Base-by-base conservation (phyloP, 2,329 filamentous ascomycete genomes). In the Fusarium penzigii region DNA sequence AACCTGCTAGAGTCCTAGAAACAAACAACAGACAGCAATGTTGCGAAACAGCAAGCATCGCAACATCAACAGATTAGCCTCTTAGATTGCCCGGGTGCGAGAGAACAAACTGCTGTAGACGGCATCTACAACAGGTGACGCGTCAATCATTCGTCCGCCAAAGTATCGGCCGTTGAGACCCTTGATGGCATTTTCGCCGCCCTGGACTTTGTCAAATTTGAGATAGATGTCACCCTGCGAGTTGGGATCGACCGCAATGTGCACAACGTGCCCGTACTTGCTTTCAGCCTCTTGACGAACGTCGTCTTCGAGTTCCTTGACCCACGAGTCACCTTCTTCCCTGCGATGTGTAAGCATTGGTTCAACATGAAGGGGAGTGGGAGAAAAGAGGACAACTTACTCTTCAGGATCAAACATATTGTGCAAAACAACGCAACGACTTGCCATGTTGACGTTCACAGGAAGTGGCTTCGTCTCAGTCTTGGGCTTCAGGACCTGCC, bases 31-130 rank as follows among this genome's bases (percentile, higher is more conserved):
- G 7, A 25, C 20, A 25, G 5, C 20, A 25, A 25, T 25, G 20
- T 25, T 25, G 20, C 20, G 20, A 25, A 36, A 36, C 32, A 36
- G 9, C 5, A 36, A 9, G 62, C 52, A 59, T 71, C 66, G 71
- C 69, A 69, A 71, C 70, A 72, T 74, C 75, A 74, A 69, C 61
- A 80, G 20, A 7, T 82, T 83, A 84, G 80, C 77, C 77, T 78
- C 32, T 25, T 81, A 92, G 66, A 92, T 89, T 72, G 88, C 88
- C 75, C 89, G 89, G 65, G 88, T 90, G 72, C 89, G 87, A 74
- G 88, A 89, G 80, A 94, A 96, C 75, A 96, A 85, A 82, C 89
- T 95, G 85, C 90, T 94, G 85, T 97, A 99, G 77, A 99, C 91
- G 68, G 93, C 93, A 75, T 99, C 94, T 73, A 97, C 93, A 76